Evolutionary conservation across 1,139 yeast genomes (phyloP), one percentile per base, ranked within the genome.

Genomic region (Wickerhamiella pararugosa): DNA sequence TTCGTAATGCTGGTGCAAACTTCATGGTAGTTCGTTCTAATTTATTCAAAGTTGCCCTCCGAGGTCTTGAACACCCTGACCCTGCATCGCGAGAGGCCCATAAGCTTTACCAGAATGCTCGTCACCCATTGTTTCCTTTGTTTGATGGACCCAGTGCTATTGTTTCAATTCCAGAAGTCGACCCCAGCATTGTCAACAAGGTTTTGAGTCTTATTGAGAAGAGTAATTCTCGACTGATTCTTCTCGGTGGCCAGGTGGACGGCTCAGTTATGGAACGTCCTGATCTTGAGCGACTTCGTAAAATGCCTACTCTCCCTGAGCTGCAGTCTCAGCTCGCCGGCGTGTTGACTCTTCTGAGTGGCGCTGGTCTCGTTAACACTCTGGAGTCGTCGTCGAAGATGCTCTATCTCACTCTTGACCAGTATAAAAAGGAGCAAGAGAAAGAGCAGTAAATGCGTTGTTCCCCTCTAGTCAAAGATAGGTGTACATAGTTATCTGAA

Each of bases 241-340:
- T 90, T 37, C 70, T 90, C 46, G 98, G 97, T 37, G 97, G 94
- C 32, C 74, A 76, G 53, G 69, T 90, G 32, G 93, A 82, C 49
- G 67, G 71, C 15, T 66, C 70, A 8, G 65, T 75, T 10, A 69
- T 70, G 55, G 73, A 76, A 51, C 53, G 74, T 33, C 64, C 63
- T 1, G 69, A 76, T 43, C 64, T 90, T 43, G 66, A 73, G 44
- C 53, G 65, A 46, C 82, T 83, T 65, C 81, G 83, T 64, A 73
- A 71, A 32, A 70, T 87, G 55, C 93, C 94, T 35, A 63, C 76
- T 5, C 67, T 78, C 57, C 75, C 73, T 38, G 76, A 77, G 52
- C 66, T 87, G 52, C 90, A 83, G 49, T 75, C 81, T 15, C 84
- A 86, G 66, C 71, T 90, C 53, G 79, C 82, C 25, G 94, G 94